Percentiles rank a stretch among this genome's conserved stretches.
Conservation (phyloP, 805 yeast genomes). For the Cephaloascus fragrans region DNA sequence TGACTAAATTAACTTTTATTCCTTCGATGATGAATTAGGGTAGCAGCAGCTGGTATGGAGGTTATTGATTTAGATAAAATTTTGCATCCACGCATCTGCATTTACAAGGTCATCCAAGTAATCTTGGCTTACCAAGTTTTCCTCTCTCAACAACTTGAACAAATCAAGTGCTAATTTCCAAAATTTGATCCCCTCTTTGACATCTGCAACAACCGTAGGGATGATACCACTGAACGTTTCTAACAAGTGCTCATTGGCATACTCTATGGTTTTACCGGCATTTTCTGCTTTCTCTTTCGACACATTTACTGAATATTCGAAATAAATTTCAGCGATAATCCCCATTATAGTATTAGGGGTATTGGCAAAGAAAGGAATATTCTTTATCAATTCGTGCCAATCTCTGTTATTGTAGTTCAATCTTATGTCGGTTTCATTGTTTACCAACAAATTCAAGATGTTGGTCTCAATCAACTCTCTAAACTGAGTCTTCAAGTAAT, state of each 20-base stretch:
- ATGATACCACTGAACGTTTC: too few relatives aligned
- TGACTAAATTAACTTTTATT: too few relatives aligned
- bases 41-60: too few relatives aligned
- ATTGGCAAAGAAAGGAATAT: slow-evolving; percentile 50
- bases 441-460: slow-evolving; percentile 39
- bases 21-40: too few relatives aligned
- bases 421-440: slow-evolving; percentile 48
- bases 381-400: slow-evolving; percentile 50
- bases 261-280: too few relatives aligned
- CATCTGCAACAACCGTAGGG: background rate
- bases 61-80: too few relatives aligned
- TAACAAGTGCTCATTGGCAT: too few relatives aligned
- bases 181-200: background rate
- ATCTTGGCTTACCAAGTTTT: background rate
- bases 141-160: background rate
- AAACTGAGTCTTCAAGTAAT: slow-evolving; percentile 37
- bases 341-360: slow-evolving; percentile 59
- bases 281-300: too few relatives aligned
- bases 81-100: background rate
- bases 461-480: slow-evolving; percentile 47
- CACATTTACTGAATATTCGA: slow-evolving; percentile 33
- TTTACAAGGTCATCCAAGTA: background rate
- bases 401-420: slow-evolving; percentile 29
- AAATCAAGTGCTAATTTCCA: background rate
- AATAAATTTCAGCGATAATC: slow-evolving; percentile 43